phyloP scores from a whole-genome alignment of 129 eudicot species.

The Helianthus tuberosus region DNA sequence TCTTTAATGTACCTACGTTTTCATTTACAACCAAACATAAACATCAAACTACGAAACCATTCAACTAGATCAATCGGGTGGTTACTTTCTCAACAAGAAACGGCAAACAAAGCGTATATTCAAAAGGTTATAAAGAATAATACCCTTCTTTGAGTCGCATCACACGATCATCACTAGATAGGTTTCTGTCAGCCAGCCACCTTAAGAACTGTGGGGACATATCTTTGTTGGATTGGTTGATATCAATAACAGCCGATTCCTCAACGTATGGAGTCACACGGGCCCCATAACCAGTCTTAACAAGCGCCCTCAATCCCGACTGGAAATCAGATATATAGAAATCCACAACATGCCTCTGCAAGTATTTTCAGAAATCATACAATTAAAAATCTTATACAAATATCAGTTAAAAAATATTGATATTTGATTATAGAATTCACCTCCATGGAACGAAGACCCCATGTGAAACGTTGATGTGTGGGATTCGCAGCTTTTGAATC shows the following conservation, averaged over 20 bases:
- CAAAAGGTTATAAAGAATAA: conserved; percentile 1
- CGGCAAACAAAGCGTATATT: not conserved
- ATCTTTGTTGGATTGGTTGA: conserved; percentile 56
- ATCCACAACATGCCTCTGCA: conserved; percentile 69
- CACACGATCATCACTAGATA: conserved; percentile 67
- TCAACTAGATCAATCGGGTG: not conserved
- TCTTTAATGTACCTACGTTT: conserved; percentile 69
- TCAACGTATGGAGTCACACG: conserved; percentile 69
- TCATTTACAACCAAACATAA: not conserved
- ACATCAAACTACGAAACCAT: not conserved
- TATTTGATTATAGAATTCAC: conserved; percentile 30
- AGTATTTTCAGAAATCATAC: conserved; percentile 14
- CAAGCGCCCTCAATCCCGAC: conserved; percentile 69
- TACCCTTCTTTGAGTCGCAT: conserved; percentile 79
- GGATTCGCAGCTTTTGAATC: conserved; percentile 73
- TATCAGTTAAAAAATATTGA: not conserved
- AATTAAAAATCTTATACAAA: not conserved
- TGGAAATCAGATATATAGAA: conserved; percentile 75
- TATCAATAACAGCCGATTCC: conserved; percentile 58
- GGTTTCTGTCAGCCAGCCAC: conserved; percentile 65
- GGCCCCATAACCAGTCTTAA: conserved; percentile 69
- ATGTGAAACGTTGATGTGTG: conserved; percentile 61
- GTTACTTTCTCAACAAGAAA: not conserved
- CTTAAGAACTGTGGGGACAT: conserved; percentile 60
- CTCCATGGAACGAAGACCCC: conserved; percentile 75